Conservation (phyloP, 345 rosid genomes). For the Anacardium occidentale region DNA sequence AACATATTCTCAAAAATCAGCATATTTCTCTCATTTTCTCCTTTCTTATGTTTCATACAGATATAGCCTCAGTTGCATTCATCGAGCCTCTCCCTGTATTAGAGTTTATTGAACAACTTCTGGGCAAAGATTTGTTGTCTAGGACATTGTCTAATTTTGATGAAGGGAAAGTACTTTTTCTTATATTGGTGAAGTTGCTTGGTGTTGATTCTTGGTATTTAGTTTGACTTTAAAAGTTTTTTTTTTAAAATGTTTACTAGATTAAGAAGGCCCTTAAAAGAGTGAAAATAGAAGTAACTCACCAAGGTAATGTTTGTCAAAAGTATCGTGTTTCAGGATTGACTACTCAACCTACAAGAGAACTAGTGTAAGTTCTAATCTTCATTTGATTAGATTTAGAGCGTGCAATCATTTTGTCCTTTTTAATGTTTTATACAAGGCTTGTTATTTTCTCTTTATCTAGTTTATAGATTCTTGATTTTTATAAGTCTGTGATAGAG, state of each 20-base stretch:
- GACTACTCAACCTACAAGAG: slow-evolving; percentile 96
- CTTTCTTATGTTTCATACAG: slow-evolving; percentile 30
- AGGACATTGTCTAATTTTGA: slow-evolving; percentile 88
- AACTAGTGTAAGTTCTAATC: slow-evolving; percentile 61
- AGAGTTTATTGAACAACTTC: slow-evolving; percentile 90
- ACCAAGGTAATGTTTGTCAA: slow-evolving; percentile 79
- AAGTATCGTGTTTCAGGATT: slow-evolving; percentile 99
- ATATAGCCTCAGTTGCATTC: slow-evolving; percentile 97
- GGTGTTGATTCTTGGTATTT: slow-evolving; percentile 13
- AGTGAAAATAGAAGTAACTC: slow-evolving; percentile 98
- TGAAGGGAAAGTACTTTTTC: slow-evolving; percentile 66
- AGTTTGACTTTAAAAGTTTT: slow-evolving; percentile 8
- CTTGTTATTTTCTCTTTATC: background rate
- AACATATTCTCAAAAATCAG: background rate
- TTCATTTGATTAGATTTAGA: background rate
- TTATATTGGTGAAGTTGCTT: background rate
- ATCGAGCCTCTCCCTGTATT: slow-evolving; percentile 97
- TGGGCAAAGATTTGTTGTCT: slow-evolving; percentile 70
- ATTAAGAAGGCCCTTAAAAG: slow-evolving; percentile 90
- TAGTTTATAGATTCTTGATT: background rate
- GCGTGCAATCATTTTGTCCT: background rate
- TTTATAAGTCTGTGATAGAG: slow-evolving; percentile 10
- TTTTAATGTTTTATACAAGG: background rate
- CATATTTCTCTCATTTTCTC: slow-evolving; percentile 3
- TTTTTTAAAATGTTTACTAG: slow-evolving; percentile 40